phyloP scores from a whole-genome alignment of 176 grass and related monocot genomes.

The Phoenix dactylifera region DNA sequence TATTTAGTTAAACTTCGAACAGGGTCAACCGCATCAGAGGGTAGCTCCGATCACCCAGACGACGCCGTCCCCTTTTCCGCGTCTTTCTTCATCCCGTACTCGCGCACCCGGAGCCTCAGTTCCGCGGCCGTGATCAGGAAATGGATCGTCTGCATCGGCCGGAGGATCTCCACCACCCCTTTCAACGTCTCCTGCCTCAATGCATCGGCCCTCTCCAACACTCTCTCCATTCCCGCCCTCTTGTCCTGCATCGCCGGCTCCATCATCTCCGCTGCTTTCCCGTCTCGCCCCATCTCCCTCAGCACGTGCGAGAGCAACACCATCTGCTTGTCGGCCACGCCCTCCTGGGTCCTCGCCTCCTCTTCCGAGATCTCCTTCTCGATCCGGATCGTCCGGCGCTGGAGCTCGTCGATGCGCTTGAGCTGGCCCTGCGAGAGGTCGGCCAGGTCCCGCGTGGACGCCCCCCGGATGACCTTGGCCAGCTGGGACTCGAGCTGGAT shows the following conservation, averaged over 20 bases:
- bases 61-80: not conserved
- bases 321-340: constrained; percentile 41
- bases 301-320: constrained; percentile 24
- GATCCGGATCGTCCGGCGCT: constrained; percentile 27
- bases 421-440: constrained; percentile 36
- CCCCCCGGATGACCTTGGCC: constrained; percentile 12
- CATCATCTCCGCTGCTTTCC: constrained; percentile 15
- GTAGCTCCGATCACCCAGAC: too few relatives aligned
- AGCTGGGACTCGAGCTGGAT: constrained; percentile 46
- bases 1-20: too few relatives aligned
- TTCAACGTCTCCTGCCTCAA: constrained; percentile 48
- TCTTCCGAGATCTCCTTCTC: constrained; percentile 54
- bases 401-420: constrained; percentile 32
- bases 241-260: constrained; percentile 30
- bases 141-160: constrained; percentile 46
- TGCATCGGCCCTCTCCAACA: constrained; percentile 49
- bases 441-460: not conserved
- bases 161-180: constrained; percentile 55
- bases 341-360: constrained; percentile 35
- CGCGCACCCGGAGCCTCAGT: constrained; percentile 54
- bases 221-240: constrained; percentile 27
- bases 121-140: constrained; percentile 71
- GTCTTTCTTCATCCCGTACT: constrained; percentile 52
- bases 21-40: too few relatives aligned
- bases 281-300: constrained; percentile 4